Conservation (phyloP, 2,329 filamentous ascomycete species). For the Paecilomyces formosus region DNA sequence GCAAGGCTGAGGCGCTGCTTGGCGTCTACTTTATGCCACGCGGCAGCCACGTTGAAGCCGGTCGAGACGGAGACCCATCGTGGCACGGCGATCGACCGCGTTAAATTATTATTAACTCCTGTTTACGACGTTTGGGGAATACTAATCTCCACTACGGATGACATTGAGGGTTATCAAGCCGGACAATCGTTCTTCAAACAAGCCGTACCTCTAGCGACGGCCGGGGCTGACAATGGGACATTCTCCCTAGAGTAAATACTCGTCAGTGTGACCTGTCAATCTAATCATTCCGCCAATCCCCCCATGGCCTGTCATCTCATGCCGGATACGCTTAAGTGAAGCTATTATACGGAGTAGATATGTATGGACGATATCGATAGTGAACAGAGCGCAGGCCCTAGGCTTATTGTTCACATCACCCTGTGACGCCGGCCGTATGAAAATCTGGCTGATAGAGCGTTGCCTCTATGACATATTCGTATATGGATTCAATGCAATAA, state of each 20-base stretch:
- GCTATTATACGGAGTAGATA: not conserved
- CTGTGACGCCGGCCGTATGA: not conserved
- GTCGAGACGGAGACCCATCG: not conserved
- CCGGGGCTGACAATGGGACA: not conserved
- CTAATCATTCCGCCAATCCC: not conserved
- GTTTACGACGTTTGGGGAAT: not conserved
- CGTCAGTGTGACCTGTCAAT: not conserved
- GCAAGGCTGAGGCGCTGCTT: not conserved
- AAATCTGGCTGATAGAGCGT: not conserved
- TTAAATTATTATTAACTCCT: not conserved
- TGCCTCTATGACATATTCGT: not conserved
- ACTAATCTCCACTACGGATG: not conserved
- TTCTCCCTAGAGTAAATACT: not conserved
- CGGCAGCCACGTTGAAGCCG: not conserved
- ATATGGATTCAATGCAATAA: not conserved
- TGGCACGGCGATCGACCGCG: not conserved
- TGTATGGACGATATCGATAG: not conserved
- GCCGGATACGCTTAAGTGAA: not conserved
- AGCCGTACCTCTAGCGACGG: not conserved
- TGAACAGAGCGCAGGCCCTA: not conserved
- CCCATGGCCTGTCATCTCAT: not conserved
- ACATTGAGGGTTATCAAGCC: not conserved
- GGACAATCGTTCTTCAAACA: not conserved
- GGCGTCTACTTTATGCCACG: not conserved
- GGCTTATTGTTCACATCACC: not conserved